Evolutionary conservation across 345 rosid genomes (phyloP).

Genomic region (Euphorbia peplus): DNA sequence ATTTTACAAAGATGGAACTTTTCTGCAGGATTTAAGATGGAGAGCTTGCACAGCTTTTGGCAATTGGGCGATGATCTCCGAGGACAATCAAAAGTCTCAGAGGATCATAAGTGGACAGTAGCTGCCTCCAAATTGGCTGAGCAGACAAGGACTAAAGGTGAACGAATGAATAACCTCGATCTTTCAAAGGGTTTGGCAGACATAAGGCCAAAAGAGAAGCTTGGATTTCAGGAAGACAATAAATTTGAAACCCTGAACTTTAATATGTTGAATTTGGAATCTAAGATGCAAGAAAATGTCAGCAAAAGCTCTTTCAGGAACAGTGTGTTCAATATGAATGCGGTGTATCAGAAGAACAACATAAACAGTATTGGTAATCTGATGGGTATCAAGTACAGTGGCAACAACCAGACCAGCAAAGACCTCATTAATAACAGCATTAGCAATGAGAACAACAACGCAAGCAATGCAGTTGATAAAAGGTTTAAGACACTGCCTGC

Average conservation of each 20-base stretch:
- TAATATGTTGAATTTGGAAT: constrained; percentile 75
- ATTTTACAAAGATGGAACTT: constrained; percentile 4
- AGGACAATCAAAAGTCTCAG: constrained; percentile 75
- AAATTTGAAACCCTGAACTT: constrained; percentile 65
- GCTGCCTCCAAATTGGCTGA: constrained; percentile 90
- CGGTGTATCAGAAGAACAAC: constrained; percentile 63
- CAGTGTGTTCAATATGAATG: constrained; percentile 56
- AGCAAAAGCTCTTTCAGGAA: constrained; percentile 55
- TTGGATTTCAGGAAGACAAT: constrained; percentile 77
- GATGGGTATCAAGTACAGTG: constrained; percentile 57
- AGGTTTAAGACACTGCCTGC: constrained; percentile 95
- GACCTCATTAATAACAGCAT: constrained; percentile 43
- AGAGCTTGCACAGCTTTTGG: constrained; percentile 71
- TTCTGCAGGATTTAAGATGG: constrained; percentile 44
- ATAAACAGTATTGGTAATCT: constrained; percentile 43
- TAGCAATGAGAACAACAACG: constrained; percentile 39
- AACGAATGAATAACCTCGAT: constrained; percentile 86
- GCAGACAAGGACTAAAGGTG: constrained; percentile 75
- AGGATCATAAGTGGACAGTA: constrained; percentile 84
- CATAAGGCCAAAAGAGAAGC: constrained; percentile 55
- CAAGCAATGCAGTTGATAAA: constrained; percentile 50
- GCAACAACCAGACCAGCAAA: constrained; percentile 50
- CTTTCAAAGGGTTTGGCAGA: constrained; percentile 68
- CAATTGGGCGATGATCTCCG: constrained; percentile 95
- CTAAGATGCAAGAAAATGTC: constrained; percentile 48